Evolutionary conservation across 2,329 filamentous ascomycete genomes (phyloP), one percentile per base, ranked within the genome.

Genomic region (Aspergillus eucalypticola): DNA sequence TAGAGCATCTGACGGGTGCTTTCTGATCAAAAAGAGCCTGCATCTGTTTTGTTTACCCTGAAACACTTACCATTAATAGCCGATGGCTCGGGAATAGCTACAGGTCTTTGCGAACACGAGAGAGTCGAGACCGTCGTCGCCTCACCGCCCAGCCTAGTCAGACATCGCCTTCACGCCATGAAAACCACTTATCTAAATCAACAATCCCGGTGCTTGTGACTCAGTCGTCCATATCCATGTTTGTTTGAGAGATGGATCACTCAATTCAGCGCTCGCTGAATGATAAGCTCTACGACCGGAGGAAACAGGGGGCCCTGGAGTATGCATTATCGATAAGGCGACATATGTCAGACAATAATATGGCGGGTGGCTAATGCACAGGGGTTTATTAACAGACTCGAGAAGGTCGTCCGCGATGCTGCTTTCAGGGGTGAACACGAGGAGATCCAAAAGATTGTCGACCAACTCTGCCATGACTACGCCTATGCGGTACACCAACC

Each of bases 271-370:
- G 94, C 69, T 86, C 93, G 67, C 84, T 99, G 74, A 96, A 96
- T 75, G 95, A 99, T 81, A 99, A 97, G 86, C 89, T 98, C 74
- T 99, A 99, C 77, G 95, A 99, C 75, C 96, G 96, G 83, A 88
- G 96, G 75, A 99, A 99, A 79, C 89, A 92, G 72, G 95, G 95
- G 66, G 95, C 96, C 69, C 86, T 99, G 60, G 95, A 99, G 92
- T 96, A 88, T 72, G 90, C 81, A 53, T 54, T 51, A 46, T 49
- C 21, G 51, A 54, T 38, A 32, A 46, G 38, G 48, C 21, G 39
- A 54, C 44, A 8, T 44, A 8, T 23, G 50, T 25, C 19, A 39
- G 23, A 6, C 38, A 17, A 19, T 19, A 17, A 19, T 19, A 23
- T 39, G 10, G n/a, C 46, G 29, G 25, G 25, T 55, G 54, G 39